A percentile compares a stretch with the other conserved stretches of the same genome.
These are phyloP conservation scores for Penicillium goetzii DNA, from an alignment of 495 filamentous ascomycete species.

Conservation along the genomic window DNA sequence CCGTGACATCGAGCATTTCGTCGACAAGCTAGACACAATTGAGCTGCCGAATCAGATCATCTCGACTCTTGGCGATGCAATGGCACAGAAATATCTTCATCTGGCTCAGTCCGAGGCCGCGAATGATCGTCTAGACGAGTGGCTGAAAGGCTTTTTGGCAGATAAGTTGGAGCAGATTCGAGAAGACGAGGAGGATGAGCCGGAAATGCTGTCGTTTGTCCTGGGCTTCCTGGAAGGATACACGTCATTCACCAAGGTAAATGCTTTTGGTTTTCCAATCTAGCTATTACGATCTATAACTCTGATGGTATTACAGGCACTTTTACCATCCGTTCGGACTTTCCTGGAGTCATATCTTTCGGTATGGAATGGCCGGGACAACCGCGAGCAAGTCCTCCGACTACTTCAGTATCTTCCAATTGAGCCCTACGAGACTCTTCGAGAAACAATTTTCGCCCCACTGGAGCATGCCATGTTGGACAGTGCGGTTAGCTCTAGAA, in stretches of 20 bases:
- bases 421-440: conserved; percentile 57
- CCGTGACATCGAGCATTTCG: conserved; percentile 70
- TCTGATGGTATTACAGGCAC: conserved; percentile 49
- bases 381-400: conserved; percentile 63
- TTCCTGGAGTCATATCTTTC: conserved; percentile 66
- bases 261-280: conserved; percentile 1
- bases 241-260: conserved; percentile 66
- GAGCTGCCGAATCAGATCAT: conserved; percentile 81
- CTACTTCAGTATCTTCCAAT: conserved; percentile 68
- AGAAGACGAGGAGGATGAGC: conserved; percentile 50
- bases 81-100: conserved; percentile 76
- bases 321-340: conserved; percentile 61
- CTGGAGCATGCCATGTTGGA: conserved; percentile 63
- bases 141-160: conserved; percentile 63
- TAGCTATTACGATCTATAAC: not conserved
- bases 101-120: conserved; percentile 63
- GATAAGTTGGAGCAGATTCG: conserved; percentile 60
- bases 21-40: conserved; percentile 75
- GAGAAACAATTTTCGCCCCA: conserved; percentile 50
- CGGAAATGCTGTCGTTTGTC: conserved; percentile 52
- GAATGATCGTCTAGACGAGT: conserved; percentile 63
- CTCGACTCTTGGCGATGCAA: conserved; percentile 71
- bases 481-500: conserved; percentile 51
- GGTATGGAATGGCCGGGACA: conserved; percentile 69
- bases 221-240: conserved; percentile 63